phyloP scores from a whole-genome alignment of 2,329 filamentous ascomycete genomes.

The Cladophialophora carrionii region DNA sequence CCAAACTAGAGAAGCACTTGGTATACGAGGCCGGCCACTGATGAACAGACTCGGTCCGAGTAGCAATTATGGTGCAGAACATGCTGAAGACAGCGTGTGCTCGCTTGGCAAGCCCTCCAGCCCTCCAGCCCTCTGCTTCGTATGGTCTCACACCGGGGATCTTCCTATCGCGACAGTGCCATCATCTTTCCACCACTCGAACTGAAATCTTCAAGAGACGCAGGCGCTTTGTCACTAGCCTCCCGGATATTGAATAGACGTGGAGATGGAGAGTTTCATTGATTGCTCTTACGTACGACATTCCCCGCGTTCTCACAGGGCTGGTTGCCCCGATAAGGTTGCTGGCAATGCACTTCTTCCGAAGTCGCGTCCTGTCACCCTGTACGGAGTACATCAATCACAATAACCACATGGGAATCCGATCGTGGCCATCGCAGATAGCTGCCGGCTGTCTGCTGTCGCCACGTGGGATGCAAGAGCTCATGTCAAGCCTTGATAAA shows the following conservation, averaged over 20 bases:
- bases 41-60: neutral
- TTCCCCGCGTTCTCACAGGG: neutral
- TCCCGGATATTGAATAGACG: neutral
- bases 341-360: neutral
- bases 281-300: neutral
- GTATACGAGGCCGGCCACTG: neutral
- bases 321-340: neutral
- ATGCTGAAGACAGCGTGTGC: neutral
- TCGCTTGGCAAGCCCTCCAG: neutral
- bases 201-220: neutral
- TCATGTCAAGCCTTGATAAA: constrained; percentile 4
- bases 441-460: neutral
- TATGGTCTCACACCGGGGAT: neutral
- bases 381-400: no score
- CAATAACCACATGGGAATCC: neutral
- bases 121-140: neutral
- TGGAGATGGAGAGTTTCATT: neutral
- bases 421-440: neutral
- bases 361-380: neutral
- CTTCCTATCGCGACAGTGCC: neutral
- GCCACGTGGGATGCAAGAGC: constrained; percentile 10
- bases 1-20: neutral
- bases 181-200: neutral
- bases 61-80: neutral
- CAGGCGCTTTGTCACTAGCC: neutral